phyloP scores from a whole-genome alignment of 2,329 filamentous ascomycete genomes.

The Chaetomiaceae sp. region DNA sequence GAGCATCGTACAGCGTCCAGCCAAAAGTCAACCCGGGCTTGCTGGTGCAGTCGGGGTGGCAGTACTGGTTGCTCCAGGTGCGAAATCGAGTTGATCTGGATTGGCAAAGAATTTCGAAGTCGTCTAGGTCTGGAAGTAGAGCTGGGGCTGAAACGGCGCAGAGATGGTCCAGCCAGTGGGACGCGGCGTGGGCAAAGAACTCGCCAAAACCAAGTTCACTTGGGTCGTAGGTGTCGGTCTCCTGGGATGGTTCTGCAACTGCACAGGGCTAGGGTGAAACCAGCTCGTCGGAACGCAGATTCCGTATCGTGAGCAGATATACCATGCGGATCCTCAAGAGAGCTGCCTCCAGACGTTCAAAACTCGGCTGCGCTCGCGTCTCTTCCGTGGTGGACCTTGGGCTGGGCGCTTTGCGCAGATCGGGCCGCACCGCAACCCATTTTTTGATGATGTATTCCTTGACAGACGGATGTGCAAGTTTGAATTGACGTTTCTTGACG shows the following conservation, averaged over 20 bases:
- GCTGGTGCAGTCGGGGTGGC: constrained; percentile 28
- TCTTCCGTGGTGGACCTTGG: too few relatives aligned
- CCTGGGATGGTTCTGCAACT: constrained; percentile 21
- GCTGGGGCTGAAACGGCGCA: constrained; percentile 17
- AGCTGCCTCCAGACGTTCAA: constrained; percentile 14
- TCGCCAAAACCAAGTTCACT: constrained; percentile 1
- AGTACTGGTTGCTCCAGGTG: constrained; percentile 31
- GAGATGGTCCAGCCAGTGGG: constrained; percentile 31
- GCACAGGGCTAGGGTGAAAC: too few relatives aligned
- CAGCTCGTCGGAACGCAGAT: constrained; percentile 28
- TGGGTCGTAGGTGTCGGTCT: constrained; percentile 16
- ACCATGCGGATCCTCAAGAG: constrained; percentile 25
- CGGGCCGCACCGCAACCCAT: neutral
- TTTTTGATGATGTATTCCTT: neutral
- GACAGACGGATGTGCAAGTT: constrained; percentile 2
- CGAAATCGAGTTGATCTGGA: constrained; percentile 26
- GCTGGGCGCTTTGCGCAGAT: too few relatives aligned
- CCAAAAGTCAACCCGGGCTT: constrained; percentile 28
- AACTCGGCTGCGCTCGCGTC: constrained; percentile 3
- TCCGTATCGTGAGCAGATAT: constrained; percentile 27
- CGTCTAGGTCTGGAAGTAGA: constrained; percentile 16
- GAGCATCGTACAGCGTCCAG: constrained; percentile 29
- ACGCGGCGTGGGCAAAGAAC: constrained; percentile 32
- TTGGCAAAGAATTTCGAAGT: constrained; percentile 22
- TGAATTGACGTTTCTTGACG: neutral